Conservation (phyloP, 2,329 filamentous ascomycete species). For the Colletotrichum zoysiae region DNA sequence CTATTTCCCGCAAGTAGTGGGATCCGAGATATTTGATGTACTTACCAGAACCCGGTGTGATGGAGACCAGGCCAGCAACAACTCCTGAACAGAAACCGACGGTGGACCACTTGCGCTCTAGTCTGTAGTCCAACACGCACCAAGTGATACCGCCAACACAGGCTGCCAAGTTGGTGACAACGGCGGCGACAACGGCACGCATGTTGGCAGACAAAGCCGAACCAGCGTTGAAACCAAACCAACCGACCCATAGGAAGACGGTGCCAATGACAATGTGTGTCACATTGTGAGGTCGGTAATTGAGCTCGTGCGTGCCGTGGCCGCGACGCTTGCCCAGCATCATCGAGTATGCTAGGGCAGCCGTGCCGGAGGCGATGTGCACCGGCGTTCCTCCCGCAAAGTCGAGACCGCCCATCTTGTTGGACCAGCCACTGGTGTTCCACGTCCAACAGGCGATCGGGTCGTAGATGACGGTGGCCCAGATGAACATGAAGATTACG, state of each 20-base stretch:
- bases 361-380: slow-evolving; percentile 85
- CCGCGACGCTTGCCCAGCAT: slow-evolving; percentile 89
- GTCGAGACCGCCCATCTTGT: slow-evolving; percentile 83
- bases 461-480: slow-evolving; percentile 91
- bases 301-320: slow-evolving; percentile 88
- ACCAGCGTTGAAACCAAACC: slow-evolving; percentile 95
- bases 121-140: slow-evolving; percentile 89
- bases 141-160: slow-evolving; percentile 89
- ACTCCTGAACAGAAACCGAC: slow-evolving; percentile 94
- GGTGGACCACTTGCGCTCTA: slow-evolving; percentile 92
- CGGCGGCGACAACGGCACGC: slow-evolving; percentile 86
- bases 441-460: slow-evolving; percentile 96
- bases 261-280: slow-evolving; percentile 93
- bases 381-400: slow-evolving; percentile 93
- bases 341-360: slow-evolving; percentile 89
- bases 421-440: slow-evolving; percentile 87
- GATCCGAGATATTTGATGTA: slow-evolving; percentile 4
- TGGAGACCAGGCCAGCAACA: slow-evolving; percentile 86
- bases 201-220: slow-evolving; percentile 85
- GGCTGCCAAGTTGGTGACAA: slow-evolving; percentile 88
- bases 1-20: background rate
- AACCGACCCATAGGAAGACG: slow-evolving; percentile 94
- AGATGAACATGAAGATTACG: slow-evolving; percentile 93
- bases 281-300: slow-evolving; percentile 93
- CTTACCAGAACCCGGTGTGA: slow-evolving; percentile 85